Evolutionary conservation across 2,329 filamentous ascomycete species (phyloP), one percentile per base, ranked within the genome.

Genomic region (Penicillium digitatum): DNA sequence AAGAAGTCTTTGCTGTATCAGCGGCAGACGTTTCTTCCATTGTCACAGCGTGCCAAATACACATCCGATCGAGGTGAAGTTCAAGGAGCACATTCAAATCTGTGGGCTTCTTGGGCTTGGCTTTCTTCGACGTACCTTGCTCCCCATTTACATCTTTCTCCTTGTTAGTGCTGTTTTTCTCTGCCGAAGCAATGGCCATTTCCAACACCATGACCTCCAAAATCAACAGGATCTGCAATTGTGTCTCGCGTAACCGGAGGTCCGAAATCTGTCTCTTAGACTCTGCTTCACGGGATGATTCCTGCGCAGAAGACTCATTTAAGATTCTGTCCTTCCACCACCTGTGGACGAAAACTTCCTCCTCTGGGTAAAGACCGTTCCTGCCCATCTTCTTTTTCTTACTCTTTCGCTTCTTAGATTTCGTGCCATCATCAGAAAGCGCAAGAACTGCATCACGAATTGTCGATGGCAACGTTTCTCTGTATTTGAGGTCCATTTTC

Each of bases 41-140:
- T 54, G 69, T 74, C 46, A 80, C 74, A 26, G 76, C 73, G 62
- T 80, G 77, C 78, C 78, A 80, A 49, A 80, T 80, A 56, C 78
- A 79, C 26, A 80, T 66, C 51, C 77, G 69, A 55, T 80, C 78
- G 16, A 79, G 64, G 26, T 79, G 72, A 1, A 79, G 67, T 52
- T 80, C 78, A 18, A 80, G 69, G 24, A 78, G 67, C 5, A 73
- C 67, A 40, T 70, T 66, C 32, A 79, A 59, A 62, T 79, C 72
- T 45, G 75, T 74, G 9, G 65, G 59, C 53, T 76, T 78, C 57
- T 75, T 78, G 11, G 57, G 35, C 44, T 66, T 74, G 29, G 63
- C 46, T 53, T 67, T 66, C 48, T 63, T 68, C 16, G 57, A 29
- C 18, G 54, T 57, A 11, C 58, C 52, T 14, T 61, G 62, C 22